phyloP scores from a whole-genome alignment of 2,329 filamentous ascomycete genomes.

The Pseudogymnoascus sp. region DNA sequence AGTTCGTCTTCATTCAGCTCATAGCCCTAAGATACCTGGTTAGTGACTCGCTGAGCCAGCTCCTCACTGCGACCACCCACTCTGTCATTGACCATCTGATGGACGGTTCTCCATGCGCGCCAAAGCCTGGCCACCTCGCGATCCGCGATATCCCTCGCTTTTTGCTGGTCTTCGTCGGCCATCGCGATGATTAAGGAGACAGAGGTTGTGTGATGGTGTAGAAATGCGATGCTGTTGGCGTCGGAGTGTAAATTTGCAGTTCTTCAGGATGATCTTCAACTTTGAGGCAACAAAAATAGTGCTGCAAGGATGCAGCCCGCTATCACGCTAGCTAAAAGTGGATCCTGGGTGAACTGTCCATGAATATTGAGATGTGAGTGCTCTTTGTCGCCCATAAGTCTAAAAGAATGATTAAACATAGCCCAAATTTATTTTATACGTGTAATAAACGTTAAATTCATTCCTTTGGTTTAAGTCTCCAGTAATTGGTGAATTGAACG shows the following conservation, averaged over 20 bases:
- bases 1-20: slow-evolving; percentile 85
- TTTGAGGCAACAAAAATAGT: slow-evolving; percentile 10
- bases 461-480: neutral
- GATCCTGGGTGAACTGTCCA: neutral
- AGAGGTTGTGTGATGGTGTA: neutral
- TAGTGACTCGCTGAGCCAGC: slow-evolving; percentile 17
- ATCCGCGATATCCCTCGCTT: slow-evolving; percentile 29
- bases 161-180: slow-evolving; percentile 24
- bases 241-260: neutral
- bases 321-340: slow-evolving; percentile 1
- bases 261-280: slow-evolving; percentile 1
- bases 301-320: slow-evolving; percentile 5
- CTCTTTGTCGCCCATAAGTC: neutral
- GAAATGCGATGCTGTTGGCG: neutral
- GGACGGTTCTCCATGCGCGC: slow-evolving; percentile 87
- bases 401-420: neutral
- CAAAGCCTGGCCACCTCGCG: slow-evolving; percentile 61
- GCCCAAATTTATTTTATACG: neutral
- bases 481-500: neutral
- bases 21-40: slow-evolving; percentile 62
- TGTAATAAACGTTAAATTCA: too few relatives aligned
- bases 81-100: slow-evolving; percentile 89
- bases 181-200: slow-evolving; percentile 10
- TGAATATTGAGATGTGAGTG: neutral
- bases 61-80: slow-evolving; percentile 43